These are phyloP conservation scores for Acanthamoeba castellanii DNA, from an alignment of 208 protist species.

Conservation along the genomic window DNA sequence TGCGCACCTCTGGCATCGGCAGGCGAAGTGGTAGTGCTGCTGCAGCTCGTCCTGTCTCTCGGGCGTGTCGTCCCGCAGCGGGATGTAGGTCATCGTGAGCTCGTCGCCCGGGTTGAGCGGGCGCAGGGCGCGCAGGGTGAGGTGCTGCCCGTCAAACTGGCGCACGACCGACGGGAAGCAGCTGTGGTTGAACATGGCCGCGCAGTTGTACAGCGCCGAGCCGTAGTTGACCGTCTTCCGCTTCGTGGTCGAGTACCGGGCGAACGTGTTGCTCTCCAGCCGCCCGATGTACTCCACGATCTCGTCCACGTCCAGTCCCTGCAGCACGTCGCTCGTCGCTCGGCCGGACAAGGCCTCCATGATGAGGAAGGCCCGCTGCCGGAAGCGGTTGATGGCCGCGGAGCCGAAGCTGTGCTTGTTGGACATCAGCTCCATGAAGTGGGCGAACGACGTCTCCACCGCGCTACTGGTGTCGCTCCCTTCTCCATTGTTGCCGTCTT, in stretches of 20 bases:
- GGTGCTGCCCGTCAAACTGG: slow-evolving; percentile 21
- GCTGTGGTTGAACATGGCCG: slow-evolving; percentile 58
- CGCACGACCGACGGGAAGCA: slow-evolving; percentile 55
- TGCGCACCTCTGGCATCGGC: not conserved
- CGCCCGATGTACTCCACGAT: slow-evolving; percentile 59
- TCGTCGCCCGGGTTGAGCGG: slow-evolving; percentile 58
- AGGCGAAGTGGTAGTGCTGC: slow-evolving; percentile 58
- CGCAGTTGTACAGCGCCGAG: not conserved
- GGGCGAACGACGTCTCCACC: not conserved
- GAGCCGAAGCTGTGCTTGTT: not conserved
- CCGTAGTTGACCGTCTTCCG: slow-evolving; percentile 69
- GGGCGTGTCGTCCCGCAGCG: slow-evolving; percentile 5
- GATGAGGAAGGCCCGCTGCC: slow-evolving; percentile 2
- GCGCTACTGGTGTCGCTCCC: not conserved
- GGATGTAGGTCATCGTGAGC: slow-evolving; percentile 55
- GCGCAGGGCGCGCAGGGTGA: not conserved
- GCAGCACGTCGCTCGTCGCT: not conserved
- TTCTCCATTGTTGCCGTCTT: too few relatives aligned
- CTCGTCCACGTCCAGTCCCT: slow-evolving; percentile 39
- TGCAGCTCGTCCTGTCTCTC: slow-evolving; percentile 34
- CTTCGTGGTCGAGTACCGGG: not conserved
- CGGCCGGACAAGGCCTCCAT: not conserved
- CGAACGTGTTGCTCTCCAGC: slow-evolving; percentile 58
- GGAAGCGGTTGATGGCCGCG: slow-evolving; percentile 16
- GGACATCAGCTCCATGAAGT: slow-evolving; percentile 64